phyloP scores from a whole-genome alignment of 2,329 filamentous ascomycete species.

The Calonectria crousiana region DNA sequence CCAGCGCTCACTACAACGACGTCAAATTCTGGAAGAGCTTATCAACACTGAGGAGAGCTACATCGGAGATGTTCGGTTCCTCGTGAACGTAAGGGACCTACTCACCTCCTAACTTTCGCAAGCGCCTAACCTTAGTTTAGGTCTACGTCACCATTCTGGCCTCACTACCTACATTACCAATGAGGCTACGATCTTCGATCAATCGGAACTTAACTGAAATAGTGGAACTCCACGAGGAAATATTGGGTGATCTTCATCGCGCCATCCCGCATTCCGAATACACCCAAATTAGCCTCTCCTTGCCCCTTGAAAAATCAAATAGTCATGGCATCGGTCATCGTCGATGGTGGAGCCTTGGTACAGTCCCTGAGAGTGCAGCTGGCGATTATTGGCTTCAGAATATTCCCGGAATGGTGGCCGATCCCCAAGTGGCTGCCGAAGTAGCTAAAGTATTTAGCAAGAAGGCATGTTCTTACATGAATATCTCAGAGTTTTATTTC shows the following conservation, averaged over 20 bases:
- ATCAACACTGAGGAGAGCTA: slow-evolving; percentile 90
- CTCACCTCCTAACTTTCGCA: not conserved
- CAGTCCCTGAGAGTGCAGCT: slow-evolving; percentile 56
- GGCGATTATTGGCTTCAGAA: slow-evolving; percentile 58
- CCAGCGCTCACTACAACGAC: slow-evolving; percentile 79
- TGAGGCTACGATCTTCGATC: slow-evolving; percentile 76
- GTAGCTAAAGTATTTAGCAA: slow-evolving; percentile 72
- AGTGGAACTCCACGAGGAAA: slow-evolving; percentile 83
- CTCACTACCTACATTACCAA: slow-evolving; percentile 75
- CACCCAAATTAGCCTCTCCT: slow-evolving; percentile 52
- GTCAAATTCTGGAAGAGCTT: slow-evolving; percentile 86
- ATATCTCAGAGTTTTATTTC: not conserved
- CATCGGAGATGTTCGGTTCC: slow-evolving; percentile 85
- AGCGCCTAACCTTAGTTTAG: slow-evolving; percentile 55
- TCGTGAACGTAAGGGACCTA: slow-evolving; percentile 77
- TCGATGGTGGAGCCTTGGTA: slow-evolving; percentile 63
- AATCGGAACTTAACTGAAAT: slow-evolving; percentile 85
- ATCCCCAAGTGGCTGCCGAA: slow-evolving; percentile 70
- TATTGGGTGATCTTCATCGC: slow-evolving; percentile 80
- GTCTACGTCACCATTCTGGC: slow-evolving; percentile 82
- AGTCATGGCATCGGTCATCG: slow-evolving; percentile 49
- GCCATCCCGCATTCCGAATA: slow-evolving; percentile 78
- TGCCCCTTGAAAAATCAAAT: slow-evolving; percentile 24
- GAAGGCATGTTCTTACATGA: slow-evolving; percentile 58
- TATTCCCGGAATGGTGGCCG: slow-evolving; percentile 65